phyloP scores from a whole-genome alignment of 1,284 basidiomycete species.

The Mycocalia duriaeana region DNA sequence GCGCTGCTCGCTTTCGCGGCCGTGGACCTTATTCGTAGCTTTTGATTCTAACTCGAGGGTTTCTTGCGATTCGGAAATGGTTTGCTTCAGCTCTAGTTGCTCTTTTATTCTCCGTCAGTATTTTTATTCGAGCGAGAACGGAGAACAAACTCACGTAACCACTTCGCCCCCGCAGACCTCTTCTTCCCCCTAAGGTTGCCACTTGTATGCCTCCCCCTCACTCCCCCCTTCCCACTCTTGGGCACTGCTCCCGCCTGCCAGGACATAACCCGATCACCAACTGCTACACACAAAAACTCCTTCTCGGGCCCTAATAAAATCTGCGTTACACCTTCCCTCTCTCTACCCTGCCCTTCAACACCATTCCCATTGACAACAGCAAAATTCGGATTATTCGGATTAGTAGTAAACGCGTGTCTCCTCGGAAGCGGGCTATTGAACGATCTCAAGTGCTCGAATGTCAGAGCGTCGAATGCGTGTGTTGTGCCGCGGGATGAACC shows the following conservation, averaged over 20 bases:
- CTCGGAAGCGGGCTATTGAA: conserved; percentile 47
- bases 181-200: conserved; percentile 28
- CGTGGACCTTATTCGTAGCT: conserved; percentile 31
- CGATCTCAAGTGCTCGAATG: conserved; percentile 48
- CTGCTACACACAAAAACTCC: conserved; percentile 58
- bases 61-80: conserved; percentile 57
- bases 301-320: conserved; percentile 55
- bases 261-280: conserved; percentile 62
- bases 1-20: conserved; percentile 52
- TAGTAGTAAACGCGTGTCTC: conserved; percentile 14
- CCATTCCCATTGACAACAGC: conserved; percentile 5
- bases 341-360: conserved; percentile 23
- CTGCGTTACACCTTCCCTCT: conserved; percentile 49
- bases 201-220: conserved; percentile 17
- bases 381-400: conserved; percentile 3
- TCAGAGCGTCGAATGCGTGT: conserved; percentile 64
- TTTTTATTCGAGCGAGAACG: conserved; percentile 1
- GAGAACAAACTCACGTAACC: conserved; percentile 37
- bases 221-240: conserved; percentile 23
- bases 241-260: conserved; percentile 60
- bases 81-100: conserved; percentile 58
- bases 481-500: conserved; percentile 63
- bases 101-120: conserved; percentile 46
- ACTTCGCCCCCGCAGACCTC: conserved; percentile 36
- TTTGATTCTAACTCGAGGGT: conserved; percentile 47